Base-by-base conservation (phyloP, 129 eudicot genomes). In the Lactuca saligna region DNA sequence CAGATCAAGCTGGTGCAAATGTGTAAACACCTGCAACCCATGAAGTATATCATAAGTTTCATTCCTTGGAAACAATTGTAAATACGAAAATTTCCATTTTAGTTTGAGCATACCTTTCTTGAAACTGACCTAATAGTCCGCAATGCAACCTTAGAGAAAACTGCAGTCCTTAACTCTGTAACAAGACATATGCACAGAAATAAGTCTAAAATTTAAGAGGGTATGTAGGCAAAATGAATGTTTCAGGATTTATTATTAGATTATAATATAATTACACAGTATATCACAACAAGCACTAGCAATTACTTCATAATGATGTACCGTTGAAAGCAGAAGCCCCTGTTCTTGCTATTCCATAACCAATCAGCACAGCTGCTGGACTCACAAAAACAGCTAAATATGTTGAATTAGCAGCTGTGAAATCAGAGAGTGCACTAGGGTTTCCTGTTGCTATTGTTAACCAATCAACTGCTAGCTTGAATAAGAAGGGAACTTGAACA, bases 261-360 rank as follows among this genome's bases (percentile, higher is more conserved):
- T 41, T 38, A 29, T 6, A 56, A 11, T 8, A 54, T 48, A 62
- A 54, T 46, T 68, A 25, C 63, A 29, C 15, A 9, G 12, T 44
- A n/a, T 56, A 58, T 7, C 16, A 73, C 64, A 64, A 79, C 74
- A 49, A 79, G 79, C 73, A 72, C 71, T 67, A 80, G 87, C 85
- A 79, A 75, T 78, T 80, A 82, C 86, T 71, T 84, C 87, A 79
- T 78, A 63, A 60, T 56, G 80, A 75, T 68, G 78, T 87, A 93
- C 98, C 98, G 79, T 93, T 93, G 83, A 89, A 89, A 79, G 95
- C 96, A 77, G 98, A 66, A 54, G 97, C 91, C 76, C 98, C 91
- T 13, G 84, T 61, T 35, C 98, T 84, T 44, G 98, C 98, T 71
- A 89, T 81, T 15, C 98, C 98, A 70, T 89, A 93, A 15, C 98